Conservation (phyloP, 2,329 filamentous ascomycete species). For the Pestalotiopsis sp. region DNA sequence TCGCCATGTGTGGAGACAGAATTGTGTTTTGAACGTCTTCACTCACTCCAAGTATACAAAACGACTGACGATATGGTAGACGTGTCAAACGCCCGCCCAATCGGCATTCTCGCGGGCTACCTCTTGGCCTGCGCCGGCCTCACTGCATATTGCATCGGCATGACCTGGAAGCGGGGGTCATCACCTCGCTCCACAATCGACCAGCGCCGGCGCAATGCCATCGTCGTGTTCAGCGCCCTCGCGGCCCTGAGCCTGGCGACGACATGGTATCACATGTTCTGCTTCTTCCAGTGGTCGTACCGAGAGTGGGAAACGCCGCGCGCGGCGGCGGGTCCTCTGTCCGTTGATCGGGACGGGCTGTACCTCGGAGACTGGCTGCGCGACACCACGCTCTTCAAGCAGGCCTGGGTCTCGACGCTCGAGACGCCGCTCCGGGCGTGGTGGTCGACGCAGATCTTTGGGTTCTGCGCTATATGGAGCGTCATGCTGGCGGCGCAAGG, state of each 20-base stretch:
- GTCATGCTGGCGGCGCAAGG: slow-evolving; percentile 25
- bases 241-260: slow-evolving; percentile 25
- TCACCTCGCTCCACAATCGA: not conserved
- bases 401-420: slow-evolving; percentile 27
- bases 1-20: too few species aligned
- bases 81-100: not conserved
- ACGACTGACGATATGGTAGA: not conserved
- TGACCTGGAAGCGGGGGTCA: slow-evolving; percentile 11
- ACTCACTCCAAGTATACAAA: not conserved
- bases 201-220: not conserved
- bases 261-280: slow-evolving; percentile 29
- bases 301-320: slow-evolving; percentile 12
- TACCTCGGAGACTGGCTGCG: slow-evolving; percentile 25
- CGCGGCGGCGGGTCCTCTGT: slow-evolving; percentile 3
- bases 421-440: slow-evolving; percentile 22
- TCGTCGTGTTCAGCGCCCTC: slow-evolving; percentile 20
- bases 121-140: slow-evolving; percentile 19
- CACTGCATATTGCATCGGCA: slow-evolving; percentile 17
- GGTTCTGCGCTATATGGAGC: slow-evolving; percentile 28
- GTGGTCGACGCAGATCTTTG: slow-evolving; percentile 31
- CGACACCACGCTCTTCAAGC: slow-evolving; percentile 27
- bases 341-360: slow-evolving; percentile 5
- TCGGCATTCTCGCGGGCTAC: slow-evolving; percentile 24
- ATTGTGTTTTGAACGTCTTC: not conserved
- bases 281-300: slow-evolving; percentile 27